A percentile compares a stretch with the other conserved stretches of the same genome.
These are phyloP conservation scores for Aphanomyces astaci DNA, from an alignment of 352 stramenopile genomes.

Conservation along the genomic window DNA sequence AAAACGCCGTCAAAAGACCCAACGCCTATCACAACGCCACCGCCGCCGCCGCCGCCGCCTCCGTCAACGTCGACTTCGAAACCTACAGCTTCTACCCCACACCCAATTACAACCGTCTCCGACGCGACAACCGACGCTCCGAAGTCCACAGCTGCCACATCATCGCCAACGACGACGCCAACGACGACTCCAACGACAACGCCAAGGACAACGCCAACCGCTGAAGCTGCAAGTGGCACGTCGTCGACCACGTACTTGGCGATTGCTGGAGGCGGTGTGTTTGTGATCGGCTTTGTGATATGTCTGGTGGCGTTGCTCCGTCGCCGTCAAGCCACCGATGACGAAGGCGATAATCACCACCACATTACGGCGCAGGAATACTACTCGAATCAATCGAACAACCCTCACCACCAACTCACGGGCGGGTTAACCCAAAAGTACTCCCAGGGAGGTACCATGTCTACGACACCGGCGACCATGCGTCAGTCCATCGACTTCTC, in stretches of 20 bases:
- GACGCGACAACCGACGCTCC: background rate
- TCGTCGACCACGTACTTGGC: background rate
- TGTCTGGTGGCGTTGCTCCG: slow-evolving; percentile 11
- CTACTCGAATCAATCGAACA: background rate
- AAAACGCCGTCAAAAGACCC: background rate
- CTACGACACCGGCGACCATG: background rate
- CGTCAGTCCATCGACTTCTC: background rate
- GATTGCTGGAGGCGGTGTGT: background rate
- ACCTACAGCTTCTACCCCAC: background rate
- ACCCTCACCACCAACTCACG: background rate
- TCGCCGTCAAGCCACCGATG: background rate
- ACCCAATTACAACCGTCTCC: background rate
- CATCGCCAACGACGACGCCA: background rate
- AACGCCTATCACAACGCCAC: background rate
- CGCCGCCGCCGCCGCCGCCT: background rate
- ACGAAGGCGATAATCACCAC: background rate
- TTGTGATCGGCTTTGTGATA: slow-evolving; percentile 7
- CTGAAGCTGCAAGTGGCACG: background rate
- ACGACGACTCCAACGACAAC: background rate
- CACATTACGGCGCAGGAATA: background rate
- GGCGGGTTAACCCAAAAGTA: no score
- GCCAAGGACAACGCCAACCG: background rate
- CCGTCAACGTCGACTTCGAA: background rate
- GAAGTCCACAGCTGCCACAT: background rate
- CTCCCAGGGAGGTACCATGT: background rate